Percentiles rank a stretch among this genome's conserved stretches.
phyloP scores from a whole-genome alignment of 2,329 filamentous ascomycete genomes.

The Pseudogymnoascus verrucosus region DNA sequence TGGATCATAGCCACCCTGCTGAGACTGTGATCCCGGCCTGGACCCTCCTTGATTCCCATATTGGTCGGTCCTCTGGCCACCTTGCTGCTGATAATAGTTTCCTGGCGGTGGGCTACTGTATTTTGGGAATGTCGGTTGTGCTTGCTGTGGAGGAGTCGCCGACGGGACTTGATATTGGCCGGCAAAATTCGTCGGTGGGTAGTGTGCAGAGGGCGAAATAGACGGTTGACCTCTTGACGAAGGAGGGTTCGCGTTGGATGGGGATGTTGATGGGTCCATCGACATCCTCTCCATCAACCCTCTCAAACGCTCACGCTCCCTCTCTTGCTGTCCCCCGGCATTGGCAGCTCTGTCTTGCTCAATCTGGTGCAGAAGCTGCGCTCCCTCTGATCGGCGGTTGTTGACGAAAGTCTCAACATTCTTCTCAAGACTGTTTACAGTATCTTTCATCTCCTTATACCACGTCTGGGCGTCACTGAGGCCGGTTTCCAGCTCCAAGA shows the following conservation, averaged over 20 bases:
- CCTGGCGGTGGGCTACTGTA: slow-evolving; percentile 36
- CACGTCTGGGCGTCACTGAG: slow-evolving; percentile 83
- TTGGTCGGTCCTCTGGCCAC: slow-evolving; percentile 32
- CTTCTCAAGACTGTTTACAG: slow-evolving; percentile 82
- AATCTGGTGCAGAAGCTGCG: slow-evolving; percentile 80
- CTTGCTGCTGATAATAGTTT: slow-evolving; percentile 25
- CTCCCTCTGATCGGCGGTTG: slow-evolving; percentile 85
- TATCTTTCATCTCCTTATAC: slow-evolving; percentile 94
- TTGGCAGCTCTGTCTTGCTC: slow-evolving; percentile 27
- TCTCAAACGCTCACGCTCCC: slow-evolving; percentile 76
- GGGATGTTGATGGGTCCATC: slow-evolving; percentile 54
- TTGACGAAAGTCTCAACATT: slow-evolving; percentile 97
- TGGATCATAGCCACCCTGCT: slow-evolving; percentile 39
- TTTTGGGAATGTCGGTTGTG: slow-evolving; percentile 35
- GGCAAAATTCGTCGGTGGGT: slow-evolving; percentile 45
- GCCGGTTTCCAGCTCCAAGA: slow-evolving; percentile 80
- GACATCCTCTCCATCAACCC: slow-evolving; percentile 95
- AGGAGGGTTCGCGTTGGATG: slow-evolving; percentile 34
- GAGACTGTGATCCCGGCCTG: slow-evolving; percentile 45
- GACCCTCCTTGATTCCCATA: slow-evolving; percentile 37
- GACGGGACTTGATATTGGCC: slow-evolving; percentile 53
- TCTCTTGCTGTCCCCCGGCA: slow-evolving; percentile 46
- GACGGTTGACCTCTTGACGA: slow-evolving; percentile 27
- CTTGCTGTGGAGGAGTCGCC: slow-evolving; percentile 42
- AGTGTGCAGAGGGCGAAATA: slow-evolving; percentile 34